Evolutionary conservation across 176 grass and related monocot species (phyloP), one percentile per base, ranked within the genome.

Genomic region (Zizania latifolia): DNA sequence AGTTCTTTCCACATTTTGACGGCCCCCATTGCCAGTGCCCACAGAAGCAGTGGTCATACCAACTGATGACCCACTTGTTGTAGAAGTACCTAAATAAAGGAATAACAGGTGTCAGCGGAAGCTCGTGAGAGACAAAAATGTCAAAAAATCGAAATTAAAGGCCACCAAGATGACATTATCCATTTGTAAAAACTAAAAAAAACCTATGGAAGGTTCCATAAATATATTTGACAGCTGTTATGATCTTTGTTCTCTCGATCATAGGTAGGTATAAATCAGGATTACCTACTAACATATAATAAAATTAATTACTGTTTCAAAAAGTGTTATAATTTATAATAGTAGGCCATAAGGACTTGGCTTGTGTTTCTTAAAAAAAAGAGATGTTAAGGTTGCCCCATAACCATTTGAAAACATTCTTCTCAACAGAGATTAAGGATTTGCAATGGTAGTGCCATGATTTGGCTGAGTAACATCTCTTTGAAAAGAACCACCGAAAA

Each of bases 41-140:
- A 38, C 68, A 71, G 84, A 54, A 86, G 39, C 62, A 30, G 62
- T 62, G 56, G 60, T 38, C 6, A 31, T 64, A 84, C 61, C 79
- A 81, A 19, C 79, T 59, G 86, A 81, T 75, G 84, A 71, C 62
- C 67, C 73, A 84, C 77, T 72, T 59, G 77, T 44, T 41, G 69
- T 34, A 53, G 83, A 78, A 65, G 58, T 33, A 40, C 90, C 90
- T 88, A 80, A 58, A 45, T 70, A 70, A 48, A 71, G 34, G 51
- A 61, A 85, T n/a, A 75, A 31, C 38, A 38, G 46, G 14, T 50
- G 23, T 80, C 16, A 86, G 17, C 0, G 19, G 40, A 71, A 65
- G 38, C 41, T 60, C 8, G 40, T 11, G 51, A 46, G 31, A 67
- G 2, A 74, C 14, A 39, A 24, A 76, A 62, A 30, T 63, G 27